phyloP scores from a whole-genome alignment of 2,329 filamentous ascomycete genomes.

The Clarireedia paspali region DNA sequence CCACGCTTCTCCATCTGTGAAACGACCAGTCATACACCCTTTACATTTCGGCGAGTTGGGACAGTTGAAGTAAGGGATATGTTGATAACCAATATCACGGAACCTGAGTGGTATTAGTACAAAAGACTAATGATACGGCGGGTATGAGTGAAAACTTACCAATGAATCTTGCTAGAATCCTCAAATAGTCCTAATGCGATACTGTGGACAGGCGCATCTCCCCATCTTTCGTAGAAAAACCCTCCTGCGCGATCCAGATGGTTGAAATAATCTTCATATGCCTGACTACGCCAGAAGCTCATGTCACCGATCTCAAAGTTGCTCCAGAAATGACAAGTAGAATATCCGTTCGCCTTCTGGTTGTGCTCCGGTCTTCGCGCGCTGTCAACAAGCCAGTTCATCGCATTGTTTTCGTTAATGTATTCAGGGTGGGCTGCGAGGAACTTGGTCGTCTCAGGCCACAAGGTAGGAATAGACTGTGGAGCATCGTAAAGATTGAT shows the following conservation, averaged over 20 bases:
- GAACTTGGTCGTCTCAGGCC: constrained; percentile 95
- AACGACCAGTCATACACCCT: constrained; percentile 76
- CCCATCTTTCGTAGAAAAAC: constrained; percentile 99
- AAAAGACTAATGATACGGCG: not conserved
- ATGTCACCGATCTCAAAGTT: constrained; percentile 97
- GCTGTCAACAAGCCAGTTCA: constrained; percentile 79
- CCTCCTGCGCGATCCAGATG: constrained; percentile 89
- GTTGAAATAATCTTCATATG: constrained; percentile 93
- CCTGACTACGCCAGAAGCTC: constrained; percentile 82
- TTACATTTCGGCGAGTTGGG: constrained; percentile 92
- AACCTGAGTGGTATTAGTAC: constrained; percentile 54
- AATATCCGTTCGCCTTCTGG: constrained; percentile 79
- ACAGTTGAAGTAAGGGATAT: constrained; percentile 98
- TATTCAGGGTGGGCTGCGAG: constrained; percentile 76
- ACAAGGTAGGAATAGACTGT: constrained; percentile 75
- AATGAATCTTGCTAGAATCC: constrained; percentile 84
- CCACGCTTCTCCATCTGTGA: constrained; percentile 83
- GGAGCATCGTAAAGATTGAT: constrained; percentile 95
- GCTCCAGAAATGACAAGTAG: constrained; percentile 98
- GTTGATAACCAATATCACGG: constrained; percentile 97
- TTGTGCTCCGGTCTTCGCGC: constrained; percentile 72
- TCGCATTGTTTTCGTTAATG: constrained; percentile 74
- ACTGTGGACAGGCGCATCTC: constrained; percentile 93
- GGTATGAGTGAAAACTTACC: constrained; percentile 45
- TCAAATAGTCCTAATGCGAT: constrained; percentile 90